Evolutionary conservation across 768 basidiomycete species (phyloP), one percentile per base, ranked within the genome.

Genomic region (Lyophyllum semitale): DNA sequence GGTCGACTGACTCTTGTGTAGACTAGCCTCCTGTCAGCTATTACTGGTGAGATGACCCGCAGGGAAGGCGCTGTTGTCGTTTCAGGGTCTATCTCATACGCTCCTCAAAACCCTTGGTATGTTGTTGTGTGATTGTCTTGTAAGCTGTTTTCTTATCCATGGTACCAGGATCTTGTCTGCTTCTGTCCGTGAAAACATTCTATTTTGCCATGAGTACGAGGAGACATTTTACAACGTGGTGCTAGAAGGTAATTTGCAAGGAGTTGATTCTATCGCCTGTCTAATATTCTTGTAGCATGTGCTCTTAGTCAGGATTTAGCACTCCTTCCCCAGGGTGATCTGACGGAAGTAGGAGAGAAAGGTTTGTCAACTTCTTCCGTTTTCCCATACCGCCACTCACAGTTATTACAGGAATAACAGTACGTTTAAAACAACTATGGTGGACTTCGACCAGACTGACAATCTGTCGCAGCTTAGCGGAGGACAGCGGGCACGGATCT

Each of bases 151-250:
- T 35, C 18, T 46, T 13, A 23, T 59, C 20, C 13, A 15, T 41
- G 9, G 23, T 23, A 11, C 4, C 26, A 90, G 89, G 90, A 84
- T 97, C 41, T 80, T 95, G 69, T 93, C 91, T 1, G 84, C 91
- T 0, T 87, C 91, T 2, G 82, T 98, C 47, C 83, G 88, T 33
- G 91, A 94, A 40, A 98, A 98, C 64, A 98, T 98, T 57, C 66
- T 92, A 30, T 98, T 98, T 73, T 93, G 88, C 9, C 90, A 95
- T 69, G 81, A 86, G 61, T 97, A 88, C 58, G 94, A 98, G 48
- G 87, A 90, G 57, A 78, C 77, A 0, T 96, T 93, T 61, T 96
- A 95, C 62, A 81, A 90, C 51, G 65, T 87, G 15, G 93, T 95
- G 4, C 69, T 95, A 4, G 91, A 94, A 74, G 89, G 91, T 87